A percentile compares a stretch with the other conserved stretches of the same genome.
Evolutionary conservation across 805 yeast species (phyloP).

Genomic region (Spathaspora sp.): DNA sequence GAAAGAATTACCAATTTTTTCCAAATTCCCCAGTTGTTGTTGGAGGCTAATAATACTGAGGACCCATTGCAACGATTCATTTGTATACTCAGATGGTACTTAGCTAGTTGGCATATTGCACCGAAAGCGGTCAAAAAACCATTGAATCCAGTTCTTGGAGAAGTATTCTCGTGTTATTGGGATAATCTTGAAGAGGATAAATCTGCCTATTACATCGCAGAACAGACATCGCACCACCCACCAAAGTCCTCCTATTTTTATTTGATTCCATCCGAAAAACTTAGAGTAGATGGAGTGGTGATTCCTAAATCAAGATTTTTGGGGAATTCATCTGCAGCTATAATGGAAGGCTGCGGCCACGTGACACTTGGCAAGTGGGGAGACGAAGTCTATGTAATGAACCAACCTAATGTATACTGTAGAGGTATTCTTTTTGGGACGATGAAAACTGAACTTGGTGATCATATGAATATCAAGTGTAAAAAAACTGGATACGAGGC

Average conservation of each 20-base stretch:
- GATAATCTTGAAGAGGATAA: constrained; percentile 65
- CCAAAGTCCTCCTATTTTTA: constrained; percentile 94
- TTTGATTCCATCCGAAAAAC: constrained; percentile 72
- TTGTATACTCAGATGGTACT: constrained; percentile 79
- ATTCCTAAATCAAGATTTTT: constrained; percentile 84
- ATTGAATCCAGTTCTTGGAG: constrained; percentile 91
- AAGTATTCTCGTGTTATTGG: constrained; percentile 90
- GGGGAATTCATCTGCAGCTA: constrained; percentile 95
- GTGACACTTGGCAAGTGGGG: constrained; percentile 59
- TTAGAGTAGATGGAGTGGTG: constrained; percentile 85
- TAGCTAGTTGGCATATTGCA: constrained; percentile 96
- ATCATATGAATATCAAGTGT: constrained; percentile 76
- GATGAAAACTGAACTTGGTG: constrained; percentile 88
- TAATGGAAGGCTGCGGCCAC: constrained; percentile 89
- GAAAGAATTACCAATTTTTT: constrained; percentile 90
- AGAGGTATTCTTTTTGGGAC: constrained; percentile 91
- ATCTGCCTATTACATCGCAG: constrained; percentile 81
- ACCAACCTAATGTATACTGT: constrained; percentile 96
- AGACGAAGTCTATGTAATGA: constrained; percentile 73
- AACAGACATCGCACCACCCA: constrained; percentile 98
- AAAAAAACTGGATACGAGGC: constrained; percentile 56
- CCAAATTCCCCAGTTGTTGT: constrained; percentile 70
- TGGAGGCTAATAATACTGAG: constrained; percentile 58
- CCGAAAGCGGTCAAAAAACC: constrained; percentile 99
- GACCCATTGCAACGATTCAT: constrained; percentile 71